Percentiles rank a stretch among this genome's conserved stretches.
Evolutionary conservation across 306 rosid genomes (phyloP).

Genomic region (Hippophae rhamnoides): DNA sequence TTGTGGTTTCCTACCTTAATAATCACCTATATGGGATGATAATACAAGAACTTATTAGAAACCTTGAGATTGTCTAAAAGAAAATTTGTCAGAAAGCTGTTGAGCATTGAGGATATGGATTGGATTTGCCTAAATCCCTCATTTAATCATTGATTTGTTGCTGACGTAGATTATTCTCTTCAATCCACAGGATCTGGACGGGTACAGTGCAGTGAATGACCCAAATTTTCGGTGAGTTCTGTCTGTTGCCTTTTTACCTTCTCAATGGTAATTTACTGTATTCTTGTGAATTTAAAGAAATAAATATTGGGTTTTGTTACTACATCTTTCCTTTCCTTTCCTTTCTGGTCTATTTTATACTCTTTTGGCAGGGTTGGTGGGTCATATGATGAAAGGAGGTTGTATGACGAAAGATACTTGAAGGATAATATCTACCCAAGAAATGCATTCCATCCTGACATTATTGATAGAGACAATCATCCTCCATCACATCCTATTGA

Average conservation of each 20-base stretch:
- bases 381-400: conserved; percentile 75
- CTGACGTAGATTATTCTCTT: conserved; percentile 99
- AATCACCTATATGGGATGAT: conserved; percentile 95
- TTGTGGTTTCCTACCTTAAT: conserved; percentile 99
- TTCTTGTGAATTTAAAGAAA: not conserved
- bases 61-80: conserved; percentile 31
- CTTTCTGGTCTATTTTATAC: conserved; percentile 35
- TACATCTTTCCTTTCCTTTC: conserved; percentile 24
- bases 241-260: conserved; percentile 24
- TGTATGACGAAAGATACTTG: conserved; percentile 72
- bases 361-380: conserved; percentile 63
- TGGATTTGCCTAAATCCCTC: conserved; percentile 97
- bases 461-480: conserved; percentile 66
- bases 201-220: conserved; percentile 78
- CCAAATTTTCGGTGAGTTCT: conserved; percentile 91
- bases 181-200: conserved; percentile 99
- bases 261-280: conserved; percentile 20
- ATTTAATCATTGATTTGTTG: conserved; percentile 73
- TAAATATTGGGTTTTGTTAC: not conserved
- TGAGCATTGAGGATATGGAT: conserved; percentile 97
- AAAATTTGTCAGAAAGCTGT: conserved; percentile 61
- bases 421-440: conserved; percentile 62
- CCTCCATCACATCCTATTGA: conserved; percentile 58
- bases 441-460: conserved; percentile 58
- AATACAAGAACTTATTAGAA: conserved; percentile 82